Evolutionary conservation across 495 filamentous ascomycete genomes (phyloP).

Genomic region (Trichocladium uniseriatum): DNA sequence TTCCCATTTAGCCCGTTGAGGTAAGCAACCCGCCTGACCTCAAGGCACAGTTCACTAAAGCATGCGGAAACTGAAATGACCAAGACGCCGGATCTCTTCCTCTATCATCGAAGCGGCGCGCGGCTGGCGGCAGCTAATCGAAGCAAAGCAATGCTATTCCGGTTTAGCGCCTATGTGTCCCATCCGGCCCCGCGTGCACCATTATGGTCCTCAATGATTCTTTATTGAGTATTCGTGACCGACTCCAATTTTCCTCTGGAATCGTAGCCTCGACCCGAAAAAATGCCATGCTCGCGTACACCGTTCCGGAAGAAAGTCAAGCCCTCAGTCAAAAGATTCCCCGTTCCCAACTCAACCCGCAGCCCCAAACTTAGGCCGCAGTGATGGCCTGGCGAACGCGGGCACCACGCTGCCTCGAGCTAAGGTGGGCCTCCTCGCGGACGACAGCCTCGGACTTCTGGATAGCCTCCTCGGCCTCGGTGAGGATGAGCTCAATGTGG

Average conservation of each 20-base stretch:
- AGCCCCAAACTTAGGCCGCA: slow-evolving; percentile 49
- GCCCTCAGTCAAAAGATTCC: slow-evolving; percentile 28
- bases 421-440: slow-evolving; percentile 54
- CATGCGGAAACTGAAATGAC: neutral
- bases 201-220: slow-evolving; percentile 25
- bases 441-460: slow-evolving; percentile 66
- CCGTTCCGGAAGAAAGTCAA: slow-evolving; percentile 34
- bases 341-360: slow-evolving; percentile 15
- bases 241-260: slow-evolving; percentile 29
- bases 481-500: slow-evolving; percentile 99
- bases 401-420: slow-evolving; percentile 78
- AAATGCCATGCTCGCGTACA: slow-evolving; percentile 36
- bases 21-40: no score
- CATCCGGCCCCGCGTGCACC: slow-evolving; percentile 12
- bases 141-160: slow-evolving; percentile 17
- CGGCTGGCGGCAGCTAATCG: slow-evolving; percentile 8
- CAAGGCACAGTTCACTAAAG: neutral
- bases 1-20: neutral
- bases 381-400: slow-evolving; percentile 71
- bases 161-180: slow-evolving; percentile 16
- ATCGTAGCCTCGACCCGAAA: slow-evolving; percentile 33
- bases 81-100: slow-evolving; percentile 11
- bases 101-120: slow-evolving; percentile 10
- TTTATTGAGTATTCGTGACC: slow-evolving; percentile 33
- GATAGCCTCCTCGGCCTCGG: slow-evolving; percentile 86